These are phyloP conservation scores for Penicillium freii DNA, from an alignment of 2,329 filamentous ascomycete genomes.

Conservation along the genomic window DNA sequence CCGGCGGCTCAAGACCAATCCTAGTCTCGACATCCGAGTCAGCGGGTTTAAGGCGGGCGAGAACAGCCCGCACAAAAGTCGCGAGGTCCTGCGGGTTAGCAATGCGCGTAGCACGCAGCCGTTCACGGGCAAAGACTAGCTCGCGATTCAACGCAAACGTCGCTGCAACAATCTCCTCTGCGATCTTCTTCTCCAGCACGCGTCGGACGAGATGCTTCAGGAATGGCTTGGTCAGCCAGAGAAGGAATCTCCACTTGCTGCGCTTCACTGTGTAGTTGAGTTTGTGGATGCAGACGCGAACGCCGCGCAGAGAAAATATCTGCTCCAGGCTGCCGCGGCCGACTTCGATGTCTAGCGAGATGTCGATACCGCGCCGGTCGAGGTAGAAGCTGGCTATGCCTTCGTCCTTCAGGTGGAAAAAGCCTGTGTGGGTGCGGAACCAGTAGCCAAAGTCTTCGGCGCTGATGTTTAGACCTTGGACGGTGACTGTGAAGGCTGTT, in stretches of 20 bases:
- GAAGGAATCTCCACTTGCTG: slow-evolving; percentile 72
- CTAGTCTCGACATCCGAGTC: slow-evolving; percentile 75
- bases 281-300: slow-evolving; percentile 81
- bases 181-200: slow-evolving; percentile 75
- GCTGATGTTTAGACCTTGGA: slow-evolving; percentile 78
- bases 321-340: slow-evolving; percentile 75
- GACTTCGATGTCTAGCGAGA: slow-evolving; percentile 81
- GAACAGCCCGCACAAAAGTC: slow-evolving; percentile 79
- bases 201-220: slow-evolving; percentile 77
- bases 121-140: slow-evolving; percentile 79
- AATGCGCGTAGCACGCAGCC: slow-evolving; percentile 80
- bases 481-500: slow-evolving; percentile 71
- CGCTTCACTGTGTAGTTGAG: slow-evolving; percentile 71
- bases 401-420: slow-evolving; percentile 73
- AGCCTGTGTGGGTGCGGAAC: slow-evolving; percentile 72
- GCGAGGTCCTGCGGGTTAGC: slow-evolving; percentile 73
- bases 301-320: slow-evolving; percentile 72
- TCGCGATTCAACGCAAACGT: slow-evolving; percentile 78
- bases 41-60: slow-evolving; percentile 70
- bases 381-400: slow-evolving; percentile 83
- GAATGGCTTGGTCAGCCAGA: slow-evolving; percentile 81
- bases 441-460: slow-evolving; percentile 90
- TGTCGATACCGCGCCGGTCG: slow-evolving; percentile 82
- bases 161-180: slow-evolving; percentile 65
- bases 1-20: slow-evolving; percentile 64